Conservation (phyloP, 2,329 filamentous ascomycete genomes). For the Fusarium chuoi region DNA sequence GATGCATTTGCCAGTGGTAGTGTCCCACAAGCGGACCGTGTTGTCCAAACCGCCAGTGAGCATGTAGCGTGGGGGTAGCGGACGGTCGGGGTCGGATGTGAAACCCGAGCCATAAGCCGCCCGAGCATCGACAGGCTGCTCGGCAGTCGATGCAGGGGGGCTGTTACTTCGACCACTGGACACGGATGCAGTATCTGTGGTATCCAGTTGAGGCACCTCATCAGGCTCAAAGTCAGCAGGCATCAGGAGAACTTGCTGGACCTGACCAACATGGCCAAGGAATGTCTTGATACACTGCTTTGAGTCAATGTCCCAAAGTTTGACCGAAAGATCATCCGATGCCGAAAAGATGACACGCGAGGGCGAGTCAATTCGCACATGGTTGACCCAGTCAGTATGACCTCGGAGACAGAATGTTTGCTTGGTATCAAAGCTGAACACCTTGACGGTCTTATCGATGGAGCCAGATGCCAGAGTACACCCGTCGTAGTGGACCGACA, state of each 20-base stretch:
- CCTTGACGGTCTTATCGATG: conserved; percentile 87
- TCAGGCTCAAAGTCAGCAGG: conserved; percentile 91
- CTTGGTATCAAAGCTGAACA: conserved; percentile 91
- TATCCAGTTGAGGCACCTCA: conserved; percentile 62
- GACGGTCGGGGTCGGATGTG: conserved; percentile 67
- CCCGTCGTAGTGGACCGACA: conserved; percentile 87
- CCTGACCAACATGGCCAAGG: conserved; percentile 91
- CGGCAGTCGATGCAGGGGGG: conserved; percentile 47
- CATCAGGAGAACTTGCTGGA: conserved; percentile 88
- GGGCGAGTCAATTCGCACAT: conserved; percentile 84
- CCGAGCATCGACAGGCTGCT: conserved; percentile 57
- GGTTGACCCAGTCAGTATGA: conserved; percentile 95
- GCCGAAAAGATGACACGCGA: conserved; percentile 91
- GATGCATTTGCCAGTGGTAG: conserved; percentile 81
- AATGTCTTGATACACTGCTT: conserved; percentile 80
- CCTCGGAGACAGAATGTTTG: conserved; percentile 83
- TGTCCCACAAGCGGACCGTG: conserved; percentile 93
- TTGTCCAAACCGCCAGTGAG: conserved; percentile 91
- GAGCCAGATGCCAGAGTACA: conserved; percentile 89
- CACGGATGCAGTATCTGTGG: conserved; percentile 65
- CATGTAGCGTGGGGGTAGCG: conserved; percentile 88
- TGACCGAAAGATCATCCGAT: conserved; percentile 91
- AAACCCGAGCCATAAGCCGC: conserved; percentile 71
- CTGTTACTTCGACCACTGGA: conserved; percentile 59
- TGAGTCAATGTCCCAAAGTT: conserved; percentile 92